phyloP scores from a whole-genome alignment of 371 early-diverging fungal species.

The Mucor racemosus region DNA sequence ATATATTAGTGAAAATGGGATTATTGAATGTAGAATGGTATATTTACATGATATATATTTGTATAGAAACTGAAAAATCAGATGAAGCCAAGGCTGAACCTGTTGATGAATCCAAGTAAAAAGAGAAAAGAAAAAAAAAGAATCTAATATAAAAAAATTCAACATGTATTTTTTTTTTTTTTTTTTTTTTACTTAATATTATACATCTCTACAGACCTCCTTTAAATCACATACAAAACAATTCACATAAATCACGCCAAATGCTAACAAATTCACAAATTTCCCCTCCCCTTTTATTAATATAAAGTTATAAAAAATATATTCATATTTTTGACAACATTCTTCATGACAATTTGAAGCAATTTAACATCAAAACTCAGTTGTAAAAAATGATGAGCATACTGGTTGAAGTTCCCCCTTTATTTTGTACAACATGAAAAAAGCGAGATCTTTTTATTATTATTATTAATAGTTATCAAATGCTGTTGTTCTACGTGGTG shows the following conservation, averaged over 20 bases:
- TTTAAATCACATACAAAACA: constrained; percentile 5
- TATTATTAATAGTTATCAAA: neutral
- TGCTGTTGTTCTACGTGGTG: neutral
- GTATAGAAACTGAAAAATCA: constrained; percentile 56
- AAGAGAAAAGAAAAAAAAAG: neutral
- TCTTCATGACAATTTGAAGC: neutral
- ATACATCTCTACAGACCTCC: neutral
- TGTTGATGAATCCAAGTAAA: constrained; percentile 34
- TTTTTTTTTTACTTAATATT: constrained; percentile 4
- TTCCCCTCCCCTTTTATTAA: neutral
- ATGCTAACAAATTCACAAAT: neutral
- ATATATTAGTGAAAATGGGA: neutral
- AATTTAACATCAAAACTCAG: neutral
- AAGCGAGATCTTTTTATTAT: neutral
- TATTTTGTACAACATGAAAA: neutral
- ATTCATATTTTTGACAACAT: constrained; percentile 4
- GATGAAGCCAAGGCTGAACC: constrained; percentile 31
- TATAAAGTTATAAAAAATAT: neutral
- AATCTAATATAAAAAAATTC: neutral
- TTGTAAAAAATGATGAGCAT: too few relatives aligned
- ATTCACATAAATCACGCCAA: constrained; percentile 3
- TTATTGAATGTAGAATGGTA: neutral
- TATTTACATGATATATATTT: constrained; percentile 60
- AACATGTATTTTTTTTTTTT: neutral
- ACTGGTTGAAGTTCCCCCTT: neutral